Conservation (phyloP, 1,284 basidiomycete genomes). For the Amylostereum chailletii region DNA sequence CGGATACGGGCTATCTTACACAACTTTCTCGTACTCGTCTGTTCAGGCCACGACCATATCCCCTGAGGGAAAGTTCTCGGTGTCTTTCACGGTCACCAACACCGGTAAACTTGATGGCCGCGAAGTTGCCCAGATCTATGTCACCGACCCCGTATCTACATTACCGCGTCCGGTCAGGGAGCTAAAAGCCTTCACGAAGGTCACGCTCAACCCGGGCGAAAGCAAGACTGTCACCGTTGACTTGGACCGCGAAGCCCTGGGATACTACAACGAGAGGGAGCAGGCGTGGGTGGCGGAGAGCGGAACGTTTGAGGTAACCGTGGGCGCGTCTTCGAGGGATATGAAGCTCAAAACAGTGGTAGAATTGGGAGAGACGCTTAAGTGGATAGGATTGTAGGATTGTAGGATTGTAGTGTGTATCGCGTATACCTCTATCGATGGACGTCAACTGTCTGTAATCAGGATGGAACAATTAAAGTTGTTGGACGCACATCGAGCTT, state of each 20-base stretch:
- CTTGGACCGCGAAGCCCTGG: conserved; percentile 51
- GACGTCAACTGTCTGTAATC: no score
- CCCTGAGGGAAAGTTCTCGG: conserved; percentile 20
- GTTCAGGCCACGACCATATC: conserved; percentile 26
- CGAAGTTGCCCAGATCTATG: conserved; percentile 61
- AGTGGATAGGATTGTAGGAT: conserved; percentile 35
- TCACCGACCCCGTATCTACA: conserved; percentile 45
- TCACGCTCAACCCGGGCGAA: conserved; percentile 33
- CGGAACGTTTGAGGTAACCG: conserved; percentile 36
- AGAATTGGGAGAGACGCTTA: conserved; percentile 28
- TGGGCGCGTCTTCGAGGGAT: conserved; percentile 40
- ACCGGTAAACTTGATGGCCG: conserved; percentile 46
- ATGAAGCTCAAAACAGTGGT: conserved; percentile 30
- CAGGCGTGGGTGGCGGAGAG: conserved; percentile 34
- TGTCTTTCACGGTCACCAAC: conserved; percentile 47
- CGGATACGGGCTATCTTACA: conserved; percentile 73
- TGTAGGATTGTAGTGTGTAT: no score
- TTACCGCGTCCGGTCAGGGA: conserved; percentile 47
- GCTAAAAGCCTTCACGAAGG: conserved; percentile 56
- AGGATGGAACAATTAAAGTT: no score
- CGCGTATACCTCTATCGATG: no score
- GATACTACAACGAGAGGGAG: conserved; percentile 41
- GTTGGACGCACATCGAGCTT: no score
- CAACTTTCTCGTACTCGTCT: conserved; percentile 49
- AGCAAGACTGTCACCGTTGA: conserved; percentile 29